A percentile compares a stretch with the other conserved stretches of the same genome.
These are phyloP conservation scores for Globisporangium cederbergense DNA, from an alignment of 352 stramenopile genomes.

Conservation along the genomic window DNA sequence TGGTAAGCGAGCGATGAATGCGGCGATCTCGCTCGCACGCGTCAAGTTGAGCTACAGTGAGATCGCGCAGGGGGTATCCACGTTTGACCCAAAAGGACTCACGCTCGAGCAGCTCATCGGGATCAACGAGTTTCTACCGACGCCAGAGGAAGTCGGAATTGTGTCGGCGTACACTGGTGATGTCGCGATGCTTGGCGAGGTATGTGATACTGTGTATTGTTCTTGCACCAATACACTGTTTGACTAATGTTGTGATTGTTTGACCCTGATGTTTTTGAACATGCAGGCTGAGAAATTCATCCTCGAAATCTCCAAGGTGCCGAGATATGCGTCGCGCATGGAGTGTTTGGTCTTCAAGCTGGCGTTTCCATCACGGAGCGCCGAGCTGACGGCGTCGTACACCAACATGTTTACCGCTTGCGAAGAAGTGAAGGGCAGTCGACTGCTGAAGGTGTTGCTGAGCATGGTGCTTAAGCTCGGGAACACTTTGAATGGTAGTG, in stretches of 20 bases:
- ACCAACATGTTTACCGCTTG: constrained; percentile 87
- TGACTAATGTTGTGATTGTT: background rate
- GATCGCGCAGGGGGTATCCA: constrained; percentile 71
- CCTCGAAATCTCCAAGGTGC: constrained; percentile 78
- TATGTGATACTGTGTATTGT: constrained; percentile 15
- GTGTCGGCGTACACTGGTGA: constrained; percentile 84
- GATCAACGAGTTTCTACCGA: constrained; percentile 94
- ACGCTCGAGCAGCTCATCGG: constrained; percentile 78
- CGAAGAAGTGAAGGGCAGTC: constrained; percentile 92
- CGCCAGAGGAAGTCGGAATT: constrained; percentile 84
- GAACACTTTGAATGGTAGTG: constrained; percentile 95
- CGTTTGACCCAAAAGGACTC: constrained; percentile 63
- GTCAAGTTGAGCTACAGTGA: constrained; percentile 92
- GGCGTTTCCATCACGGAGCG: constrained; percentile 61
- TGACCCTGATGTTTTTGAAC: background rate
- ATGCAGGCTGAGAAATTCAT: constrained; percentile 85
- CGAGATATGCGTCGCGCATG: constrained; percentile 58
- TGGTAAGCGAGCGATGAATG: constrained; percentile 97
- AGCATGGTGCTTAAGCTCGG: constrained; percentile 97
- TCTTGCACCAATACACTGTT: no score
- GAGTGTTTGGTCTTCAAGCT: constrained; percentile 84
- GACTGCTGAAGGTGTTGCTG: constrained; percentile 92
- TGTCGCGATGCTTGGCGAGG: constrained; percentile 56
- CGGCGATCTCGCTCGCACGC: constrained; percentile 93
- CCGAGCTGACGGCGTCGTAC: constrained; percentile 82